These are phyloP conservation scores for Laguncularia racemosa DNA, from an alignment of 345 rosid species.

Conservation along the genomic window DNA sequence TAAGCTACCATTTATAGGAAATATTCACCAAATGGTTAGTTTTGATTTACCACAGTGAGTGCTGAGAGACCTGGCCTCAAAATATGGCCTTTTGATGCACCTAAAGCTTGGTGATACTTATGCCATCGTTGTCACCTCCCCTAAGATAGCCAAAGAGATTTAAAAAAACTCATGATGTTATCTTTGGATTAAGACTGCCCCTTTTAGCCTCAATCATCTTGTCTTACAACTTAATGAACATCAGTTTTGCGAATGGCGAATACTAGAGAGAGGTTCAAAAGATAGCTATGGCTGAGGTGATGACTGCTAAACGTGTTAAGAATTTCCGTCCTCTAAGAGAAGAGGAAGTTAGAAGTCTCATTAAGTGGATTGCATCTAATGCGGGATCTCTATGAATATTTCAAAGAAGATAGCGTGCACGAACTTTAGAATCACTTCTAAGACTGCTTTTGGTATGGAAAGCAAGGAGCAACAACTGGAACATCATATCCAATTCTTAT, in stretches of 20 bases:
- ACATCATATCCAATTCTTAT: no score
- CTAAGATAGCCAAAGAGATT: slow-evolving; percentile 18
- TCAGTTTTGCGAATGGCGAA: no score
- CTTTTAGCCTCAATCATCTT: no score
- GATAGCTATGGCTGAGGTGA: no score
- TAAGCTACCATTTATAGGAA: slow-evolving; percentile 28
- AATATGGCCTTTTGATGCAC: slow-evolving; percentile 10
- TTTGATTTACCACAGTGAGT: slow-evolving; percentile 7
- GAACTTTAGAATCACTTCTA: slow-evolving; percentile 11
- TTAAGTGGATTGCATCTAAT: background rate
- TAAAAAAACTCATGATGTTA: slow-evolving; percentile 22
- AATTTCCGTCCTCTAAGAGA: no score
- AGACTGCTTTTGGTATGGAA: slow-evolving; percentile 20
- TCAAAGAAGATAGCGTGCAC: background rate
- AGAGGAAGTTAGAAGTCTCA: slow-evolving; percentile 5
- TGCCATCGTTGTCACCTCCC: slow-evolving; percentile 15
- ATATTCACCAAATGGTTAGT: slow-evolving; percentile 19
- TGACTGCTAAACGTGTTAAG: no score
- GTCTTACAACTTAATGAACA: no score
- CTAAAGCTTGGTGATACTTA: slow-evolving; percentile 17
- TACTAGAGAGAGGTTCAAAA: no score
- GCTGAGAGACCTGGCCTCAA: slow-evolving; percentile 6
- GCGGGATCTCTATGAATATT: slow-evolving; percentile 14
- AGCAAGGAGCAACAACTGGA: slow-evolving; percentile 14
- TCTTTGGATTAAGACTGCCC: no score